phyloP scores from a whole-genome alignment of 352 stramenopile genomes.

The Discostella stelligera region DNA sequence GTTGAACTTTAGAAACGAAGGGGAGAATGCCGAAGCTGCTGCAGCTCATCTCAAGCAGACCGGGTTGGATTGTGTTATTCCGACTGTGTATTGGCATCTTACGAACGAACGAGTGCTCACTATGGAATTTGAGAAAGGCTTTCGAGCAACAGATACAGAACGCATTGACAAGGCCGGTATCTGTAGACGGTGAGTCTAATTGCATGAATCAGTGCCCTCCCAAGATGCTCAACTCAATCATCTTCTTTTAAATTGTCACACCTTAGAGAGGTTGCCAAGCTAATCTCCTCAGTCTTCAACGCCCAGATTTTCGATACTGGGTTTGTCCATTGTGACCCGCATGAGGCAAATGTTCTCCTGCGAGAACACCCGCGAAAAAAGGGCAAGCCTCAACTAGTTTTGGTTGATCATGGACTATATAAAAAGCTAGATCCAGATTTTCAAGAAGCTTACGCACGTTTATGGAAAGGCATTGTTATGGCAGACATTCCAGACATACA shows the following conservation, averaged over 20 bases:
- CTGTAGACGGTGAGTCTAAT: slow-evolving; percentile 56
- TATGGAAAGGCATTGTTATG: slow-evolving; percentile 94
- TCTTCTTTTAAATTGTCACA: background rate
- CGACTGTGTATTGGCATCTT: slow-evolving; percentile 82
- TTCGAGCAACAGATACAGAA: slow-evolving; percentile 89
- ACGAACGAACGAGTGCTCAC: slow-evolving; percentile 90
- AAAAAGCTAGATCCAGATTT: slow-evolving; percentile 91
- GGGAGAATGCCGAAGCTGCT: slow-evolving; percentile 81
- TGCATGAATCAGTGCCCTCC: too few relatives aligned
- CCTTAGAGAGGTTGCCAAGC: slow-evolving; percentile 83
- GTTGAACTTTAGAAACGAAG: slow-evolving; percentile 86
- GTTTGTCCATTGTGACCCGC: slow-evolving; percentile 95
- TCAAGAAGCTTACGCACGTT: slow-evolving; percentile 90
- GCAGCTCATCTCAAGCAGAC: slow-evolving; percentile 49
- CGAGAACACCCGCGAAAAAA: slow-evolving; percentile 55
- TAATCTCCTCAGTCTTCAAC: slow-evolving; percentile 91
- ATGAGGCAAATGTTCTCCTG: slow-evolving; percentile 89
- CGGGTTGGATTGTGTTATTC: slow-evolving; percentile 84
- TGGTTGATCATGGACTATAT: slow-evolving; percentile 97
- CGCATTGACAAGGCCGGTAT: slow-evolving; percentile 86
- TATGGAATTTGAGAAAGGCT: slow-evolving; percentile 96
- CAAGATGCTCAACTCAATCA: too few relatives aligned
- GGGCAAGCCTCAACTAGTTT: slow-evolving; percentile 89
- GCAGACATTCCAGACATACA: slow-evolving; percentile 86
- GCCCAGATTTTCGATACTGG: slow-evolving; percentile 92